Evolutionary conservation across 768 basidiomycete genomes (phyloP).

Genomic region (Phanerodontia chrysosporium): DNA sequence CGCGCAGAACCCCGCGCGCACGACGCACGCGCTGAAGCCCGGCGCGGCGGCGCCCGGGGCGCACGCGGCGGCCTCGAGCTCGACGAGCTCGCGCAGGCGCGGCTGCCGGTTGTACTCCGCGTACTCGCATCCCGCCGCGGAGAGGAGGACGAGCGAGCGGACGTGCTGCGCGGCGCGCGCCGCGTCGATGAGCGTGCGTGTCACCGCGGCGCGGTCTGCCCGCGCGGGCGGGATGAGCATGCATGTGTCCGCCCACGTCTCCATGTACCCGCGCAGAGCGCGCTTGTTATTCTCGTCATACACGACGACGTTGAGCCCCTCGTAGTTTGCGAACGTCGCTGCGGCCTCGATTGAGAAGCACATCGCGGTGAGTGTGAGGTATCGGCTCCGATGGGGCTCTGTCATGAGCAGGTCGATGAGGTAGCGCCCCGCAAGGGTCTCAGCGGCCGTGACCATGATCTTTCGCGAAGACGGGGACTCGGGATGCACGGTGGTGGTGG

Average conservation of each 20-base stretch:
- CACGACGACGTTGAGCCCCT: slow-evolving; percentile 12
- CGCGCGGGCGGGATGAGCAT: slow-evolving; percentile 26
- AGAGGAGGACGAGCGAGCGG: slow-evolving; percentile 22
- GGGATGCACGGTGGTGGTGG: too few relatives aligned
- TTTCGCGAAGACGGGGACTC: slow-evolving; percentile 13
- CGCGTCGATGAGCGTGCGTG: slow-evolving; percentile 18
- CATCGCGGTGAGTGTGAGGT: slow-evolving; percentile 18
- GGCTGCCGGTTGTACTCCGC: slow-evolving; percentile 29
- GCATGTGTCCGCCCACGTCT: slow-evolving; percentile 19
- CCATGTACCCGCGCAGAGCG: slow-evolving; percentile 14
- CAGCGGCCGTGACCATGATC: slow-evolving; percentile 27
- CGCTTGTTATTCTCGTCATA: slow-evolving; percentile 16
- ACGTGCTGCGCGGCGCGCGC: slow-evolving; percentile 20
- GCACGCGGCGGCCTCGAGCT: slow-evolving; percentile 25
- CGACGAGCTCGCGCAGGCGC: slow-evolving; percentile 29
- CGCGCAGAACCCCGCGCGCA: slow-evolving; percentile 29
- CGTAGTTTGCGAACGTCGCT: slow-evolving; percentile 12
- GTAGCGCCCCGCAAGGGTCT: slow-evolving; percentile 28
- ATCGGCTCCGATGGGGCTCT: slow-evolving; percentile 18
- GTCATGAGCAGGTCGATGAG: slow-evolving; percentile 26
- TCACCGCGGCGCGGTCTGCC: slow-evolving; percentile 23
- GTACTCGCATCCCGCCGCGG: slow-evolving; percentile 23
- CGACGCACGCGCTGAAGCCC: slow-evolving; percentile 27
- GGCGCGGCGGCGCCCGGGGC: slow-evolving; percentile 16
- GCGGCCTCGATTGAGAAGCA: slow-evolving; percentile 19